Base-by-base conservation (phyloP, 2,329 filamentous ascomycete species). In the Rachicladosporium sp. region DNA sequence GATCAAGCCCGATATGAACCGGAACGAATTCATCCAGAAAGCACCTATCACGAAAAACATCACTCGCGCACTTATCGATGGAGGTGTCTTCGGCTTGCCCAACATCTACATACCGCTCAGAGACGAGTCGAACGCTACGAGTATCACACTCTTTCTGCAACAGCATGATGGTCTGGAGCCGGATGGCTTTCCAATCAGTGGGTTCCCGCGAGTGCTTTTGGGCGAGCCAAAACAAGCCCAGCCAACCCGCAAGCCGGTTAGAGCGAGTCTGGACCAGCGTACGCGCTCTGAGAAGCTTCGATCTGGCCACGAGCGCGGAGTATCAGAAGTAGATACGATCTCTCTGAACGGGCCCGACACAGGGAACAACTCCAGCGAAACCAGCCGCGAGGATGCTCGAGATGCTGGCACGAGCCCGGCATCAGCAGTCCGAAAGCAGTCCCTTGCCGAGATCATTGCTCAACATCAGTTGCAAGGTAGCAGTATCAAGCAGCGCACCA, bases 161-260 rank as follows among this genome's bases (percentile, higher is more conserved):
- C 38, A 47, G 15, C 55, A 61, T 31, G 54, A 57, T 34, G 50
- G 48, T 11, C 43, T 59, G 4, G 54, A 57, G 42, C 55, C 56
- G 0, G 52, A 55, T 31, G 50, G 51, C 2, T 56, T 55, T 29
- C 53, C 59, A 2, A 60, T 62, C 40, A 58, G 54, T 37, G 57
- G 56, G 10, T 59, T 59, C 33, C 57, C 57, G 21, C 42, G 55
- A 33, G 48, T 53, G 8, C 41, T 62, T 4, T 47, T 57, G 1
- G 53, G 53, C 30, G 52, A 56, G 39, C 43, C 43, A 10, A 11
- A 38, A n/a, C 9, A 35, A 5, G 43, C 33, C 23, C 37, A 32
- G 10, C 42, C 42, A 10, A 44, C 46, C 9, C 43, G 50, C 29
- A 27, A 27, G 23, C 48, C 50, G 3, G 38, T 41, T 10, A 46